Evolutionary conservation across 257 asterid species (phyloP).

Genomic region (Solanum medicagineum): DNA sequence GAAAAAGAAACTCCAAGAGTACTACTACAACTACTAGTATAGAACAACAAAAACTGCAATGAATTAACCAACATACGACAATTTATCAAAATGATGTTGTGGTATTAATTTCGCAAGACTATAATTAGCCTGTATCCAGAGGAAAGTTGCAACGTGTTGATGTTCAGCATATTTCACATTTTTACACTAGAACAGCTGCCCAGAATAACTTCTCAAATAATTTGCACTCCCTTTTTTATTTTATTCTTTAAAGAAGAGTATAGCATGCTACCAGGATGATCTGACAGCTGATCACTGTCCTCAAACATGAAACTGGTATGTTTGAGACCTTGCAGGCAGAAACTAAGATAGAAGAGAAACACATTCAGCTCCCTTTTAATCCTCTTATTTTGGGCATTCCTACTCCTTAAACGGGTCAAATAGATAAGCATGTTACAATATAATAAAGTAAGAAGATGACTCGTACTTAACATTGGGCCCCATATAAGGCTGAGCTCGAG

Average conservation of each 20-base stretch:
- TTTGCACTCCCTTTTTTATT: not conserved
- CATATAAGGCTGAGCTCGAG: constrained; percentile 33
- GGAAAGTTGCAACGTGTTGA: not conserved
- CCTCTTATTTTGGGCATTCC: not conserved
- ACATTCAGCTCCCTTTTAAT: not conserved
- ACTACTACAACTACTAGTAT: too few species aligned
- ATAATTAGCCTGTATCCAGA: not conserved
- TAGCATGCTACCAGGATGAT: not conserved
- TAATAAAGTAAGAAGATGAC: not conserved
- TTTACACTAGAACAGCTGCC: not conserved
- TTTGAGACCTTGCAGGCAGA: not conserved
- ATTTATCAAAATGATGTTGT: not conserved
- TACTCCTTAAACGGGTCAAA: not conserved
- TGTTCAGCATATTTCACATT: not conserved
- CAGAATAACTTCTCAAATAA: not conserved
- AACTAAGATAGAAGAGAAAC: not conserved
- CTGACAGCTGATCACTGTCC: not conserved
- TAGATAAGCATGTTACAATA: not conserved
- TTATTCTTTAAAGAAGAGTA: not conserved
- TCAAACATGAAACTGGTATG: not conserved
- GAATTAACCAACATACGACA: not conserved
- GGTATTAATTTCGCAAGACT: not conserved
- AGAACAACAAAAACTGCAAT: not conserved
- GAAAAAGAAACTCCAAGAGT: too few species aligned
- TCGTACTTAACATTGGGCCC: constrained; percentile 49